phyloP scores from a whole-genome alignment of 2,329 filamentous ascomycete genomes.

The Sporothrix luriei region DNA sequence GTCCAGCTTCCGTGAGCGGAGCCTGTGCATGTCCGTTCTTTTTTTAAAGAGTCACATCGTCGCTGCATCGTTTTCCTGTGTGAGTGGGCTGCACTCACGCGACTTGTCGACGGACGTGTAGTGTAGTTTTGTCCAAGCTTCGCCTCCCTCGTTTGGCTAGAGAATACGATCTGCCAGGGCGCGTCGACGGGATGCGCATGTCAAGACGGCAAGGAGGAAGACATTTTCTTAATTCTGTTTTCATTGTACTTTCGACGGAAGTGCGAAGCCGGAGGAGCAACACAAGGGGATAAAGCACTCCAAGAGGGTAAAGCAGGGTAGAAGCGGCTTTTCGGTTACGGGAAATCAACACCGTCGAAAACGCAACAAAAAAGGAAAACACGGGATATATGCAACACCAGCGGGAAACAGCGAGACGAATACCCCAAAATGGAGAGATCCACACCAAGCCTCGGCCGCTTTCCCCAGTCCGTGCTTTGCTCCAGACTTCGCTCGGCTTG shows the following conservation, averaged over 20 bases:
- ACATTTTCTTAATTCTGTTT: background rate
- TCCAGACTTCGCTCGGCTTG: background rate
- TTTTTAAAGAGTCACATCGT: too few relatives aligned
- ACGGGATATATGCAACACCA: background rate
- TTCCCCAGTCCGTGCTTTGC: background rate
- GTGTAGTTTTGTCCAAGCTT: background rate
- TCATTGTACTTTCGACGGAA: background rate
- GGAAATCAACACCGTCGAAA: background rate
- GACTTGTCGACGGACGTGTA: background rate
- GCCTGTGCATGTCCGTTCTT: background rate
- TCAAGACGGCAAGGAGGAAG: background rate
- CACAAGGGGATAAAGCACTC: too few relatives aligned
- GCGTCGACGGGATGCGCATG: background rate
- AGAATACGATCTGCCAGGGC: background rate
- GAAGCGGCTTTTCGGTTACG: background rate
- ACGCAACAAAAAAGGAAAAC: background rate
- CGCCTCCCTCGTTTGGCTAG: slow-evolving; percentile 4
- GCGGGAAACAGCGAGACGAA: too few relatives aligned
- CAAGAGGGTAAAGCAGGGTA: background rate
- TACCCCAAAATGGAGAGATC: background rate
- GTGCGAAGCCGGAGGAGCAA: background rate
- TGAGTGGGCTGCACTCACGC: slow-evolving; percentile 19
- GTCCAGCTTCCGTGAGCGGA: slow-evolving; percentile 11
- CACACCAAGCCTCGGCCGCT: slow-evolving; percentile 3
- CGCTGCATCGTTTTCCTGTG: background rate